These are phyloP conservation scores for Monosporozyma aquatica DNA, from an alignment of 805 yeast species.

Conservation along the genomic window DNA sequence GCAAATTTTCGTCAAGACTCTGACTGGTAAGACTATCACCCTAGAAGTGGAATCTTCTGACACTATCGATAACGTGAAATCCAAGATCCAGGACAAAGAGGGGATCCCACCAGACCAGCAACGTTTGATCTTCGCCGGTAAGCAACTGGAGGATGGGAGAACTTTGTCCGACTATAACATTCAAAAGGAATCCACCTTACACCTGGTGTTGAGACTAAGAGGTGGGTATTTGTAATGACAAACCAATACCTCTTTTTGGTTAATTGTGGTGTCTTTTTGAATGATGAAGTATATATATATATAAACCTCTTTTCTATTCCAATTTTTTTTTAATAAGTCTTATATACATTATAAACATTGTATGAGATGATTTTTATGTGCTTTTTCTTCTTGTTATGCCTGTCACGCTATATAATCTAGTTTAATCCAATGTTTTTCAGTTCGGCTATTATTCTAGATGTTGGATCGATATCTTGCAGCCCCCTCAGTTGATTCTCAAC, in stretches of 20 bases:
- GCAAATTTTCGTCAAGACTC: constrained; percentile 95
- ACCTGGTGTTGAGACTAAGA: constrained; percentile 64
- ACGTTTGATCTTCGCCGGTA: constrained; percentile 62
- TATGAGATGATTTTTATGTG: background rate
- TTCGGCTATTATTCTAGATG: constrained; percentile 39
- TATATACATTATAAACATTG: background rate
- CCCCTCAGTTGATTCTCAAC: constrained; percentile 21
- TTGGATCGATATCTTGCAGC: constrained; percentile 32
- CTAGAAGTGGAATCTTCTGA: constrained; percentile 91
- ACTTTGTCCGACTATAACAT: constrained; percentile 64
- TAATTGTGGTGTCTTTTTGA: too few species aligned
- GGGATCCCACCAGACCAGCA: constrained; percentile 70
- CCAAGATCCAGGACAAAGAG: constrained; percentile 64
- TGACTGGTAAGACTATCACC: constrained; percentile 96
- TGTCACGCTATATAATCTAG: constrained; percentile 1
- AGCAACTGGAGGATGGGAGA: constrained; percentile 64
- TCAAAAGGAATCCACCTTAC: constrained; percentile 62
- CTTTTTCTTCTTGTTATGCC: background rate
- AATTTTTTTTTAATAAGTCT: background rate
- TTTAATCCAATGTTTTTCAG: constrained; percentile 18
- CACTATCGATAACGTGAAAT: constrained; percentile 87
- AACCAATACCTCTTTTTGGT: background rate
- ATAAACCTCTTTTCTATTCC: background rate
- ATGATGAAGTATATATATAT: too few species aligned
- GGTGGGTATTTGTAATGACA: constrained; percentile 53